Conservation (phyloP, 73 alveolate species). For the Tetrahymena elliotti region DNA sequence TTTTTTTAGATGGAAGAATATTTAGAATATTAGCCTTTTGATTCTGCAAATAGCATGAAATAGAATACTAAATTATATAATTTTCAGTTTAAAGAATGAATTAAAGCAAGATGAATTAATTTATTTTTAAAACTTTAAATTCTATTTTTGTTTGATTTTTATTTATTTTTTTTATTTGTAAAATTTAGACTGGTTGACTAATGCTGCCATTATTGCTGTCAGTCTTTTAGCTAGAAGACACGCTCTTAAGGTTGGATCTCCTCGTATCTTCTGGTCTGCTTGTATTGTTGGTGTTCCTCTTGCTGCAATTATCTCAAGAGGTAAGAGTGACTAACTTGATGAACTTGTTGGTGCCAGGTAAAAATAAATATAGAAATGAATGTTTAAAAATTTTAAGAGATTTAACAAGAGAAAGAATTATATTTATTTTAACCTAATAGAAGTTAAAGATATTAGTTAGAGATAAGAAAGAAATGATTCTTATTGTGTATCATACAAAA, state of each 20-base stretch:
- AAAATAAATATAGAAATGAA: not conserved
- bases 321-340: slow-evolving; percentile 4
- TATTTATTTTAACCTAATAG: not conserved
- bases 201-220: slow-evolving; percentile 2
- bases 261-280: slow-evolving; percentile 28
- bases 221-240: slow-evolving; percentile 17
- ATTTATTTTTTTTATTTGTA: not conserved
- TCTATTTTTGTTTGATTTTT: not conserved
- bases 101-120: not conserved
- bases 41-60: not conserved
- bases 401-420: not conserved
- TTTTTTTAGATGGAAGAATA: not conserved
- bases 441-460: not conserved
- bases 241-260: slow-evolving; percentile 3
- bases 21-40: not conserved
- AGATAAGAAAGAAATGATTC: not conserved
- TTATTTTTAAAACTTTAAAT: no score
- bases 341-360: slow-evolving; percentile 17
- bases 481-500: no score
- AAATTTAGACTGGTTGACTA: slow-evolving; percentile 20
- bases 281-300: slow-evolving; percentile 11
- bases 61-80: no score
- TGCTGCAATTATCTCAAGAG: slow-evolving; percentile 11
- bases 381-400: not conserved
- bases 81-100: no score